These are phyloP conservation scores for Entonaema liquescens DNA, from an alignment of 495 filamentous ascomycete species.

Conservation along the genomic window DNA sequence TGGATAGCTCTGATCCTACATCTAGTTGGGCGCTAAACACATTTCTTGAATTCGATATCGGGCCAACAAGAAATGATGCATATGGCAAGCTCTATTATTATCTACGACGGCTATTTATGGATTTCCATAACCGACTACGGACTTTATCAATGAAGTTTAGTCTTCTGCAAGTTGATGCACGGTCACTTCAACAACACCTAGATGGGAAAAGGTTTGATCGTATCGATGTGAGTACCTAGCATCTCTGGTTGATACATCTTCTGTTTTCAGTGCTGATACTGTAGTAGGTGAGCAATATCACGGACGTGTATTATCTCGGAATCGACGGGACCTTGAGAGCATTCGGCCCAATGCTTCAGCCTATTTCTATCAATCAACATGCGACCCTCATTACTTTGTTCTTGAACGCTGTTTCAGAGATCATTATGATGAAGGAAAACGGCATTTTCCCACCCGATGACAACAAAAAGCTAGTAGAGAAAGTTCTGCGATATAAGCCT, in stretches of 20 bases:
- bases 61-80: slow-evolving; percentile 31
- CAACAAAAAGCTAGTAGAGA: background rate
- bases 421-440: background rate
- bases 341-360: slow-evolving; percentile 10
- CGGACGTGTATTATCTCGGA: background rate
- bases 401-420: background rate
- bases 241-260: background rate
- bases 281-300: background rate
- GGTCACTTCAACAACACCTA: slow-evolving; percentile 1
- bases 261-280: background rate
- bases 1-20: slow-evolving; percentile 28
- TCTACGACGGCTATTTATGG: slow-evolving; percentile 27
- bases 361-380: slow-evolving; percentile 28
- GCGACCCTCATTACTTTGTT: slow-evolving; percentile 33
- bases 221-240: slow-evolving; percentile 35
- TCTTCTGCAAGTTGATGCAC: slow-evolving; percentile 1
- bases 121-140: slow-evolving; percentile 17
- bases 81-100: slow-evolving; percentile 48
- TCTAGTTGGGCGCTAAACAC: slow-evolving; percentile 39
- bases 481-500: background rate
- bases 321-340: background rate
- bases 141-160: background rate
- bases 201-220: slow-evolving; percentile 12
- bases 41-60: slow-evolving; percentile 17
- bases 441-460: background rate